These are phyloP conservation scores for Hemileccinum hortonii DNA, from an alignment of 1,284 basidiomycete species.

Conservation along the genomic window DNA sequence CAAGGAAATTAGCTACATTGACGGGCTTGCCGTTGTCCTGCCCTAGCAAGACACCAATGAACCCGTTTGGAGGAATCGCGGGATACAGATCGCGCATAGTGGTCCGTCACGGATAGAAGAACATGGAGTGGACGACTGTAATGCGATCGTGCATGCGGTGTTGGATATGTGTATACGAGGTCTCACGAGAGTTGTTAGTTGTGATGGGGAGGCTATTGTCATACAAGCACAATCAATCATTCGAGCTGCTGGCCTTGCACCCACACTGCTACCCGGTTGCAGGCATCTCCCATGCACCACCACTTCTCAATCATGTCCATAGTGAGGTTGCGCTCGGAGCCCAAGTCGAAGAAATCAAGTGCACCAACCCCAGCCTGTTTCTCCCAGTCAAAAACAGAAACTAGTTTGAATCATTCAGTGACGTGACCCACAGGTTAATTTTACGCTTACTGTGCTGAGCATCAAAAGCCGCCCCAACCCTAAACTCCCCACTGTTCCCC, in stretches of 20 bases:
- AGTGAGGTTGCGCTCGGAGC: constrained; percentile 31
- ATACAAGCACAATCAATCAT: constrained; percentile 21
- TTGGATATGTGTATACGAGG: no score
- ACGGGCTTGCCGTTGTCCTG: no score
- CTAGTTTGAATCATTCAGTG: constrained; percentile 33
- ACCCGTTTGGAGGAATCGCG: no score
- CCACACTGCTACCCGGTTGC: constrained; percentile 70
- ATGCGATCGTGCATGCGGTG: no score
- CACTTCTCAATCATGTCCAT: constrained; percentile 76
- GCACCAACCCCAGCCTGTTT: constrained; percentile 63
- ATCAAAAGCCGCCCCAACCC: constrained; percentile 74
- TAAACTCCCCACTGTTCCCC: constrained; percentile 51
- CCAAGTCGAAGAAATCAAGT: constrained; percentile 68
- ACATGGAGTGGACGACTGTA: no score
- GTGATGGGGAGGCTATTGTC: no score
- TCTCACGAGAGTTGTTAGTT: no score
- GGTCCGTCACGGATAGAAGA: no score
- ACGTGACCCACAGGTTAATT: not conserved
- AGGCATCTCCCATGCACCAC: constrained; percentile 78
- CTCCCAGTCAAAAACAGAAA: constrained; percentile 53
- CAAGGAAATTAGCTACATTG: no score
- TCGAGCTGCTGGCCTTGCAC: constrained; percentile 55
- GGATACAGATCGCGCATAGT: no score
- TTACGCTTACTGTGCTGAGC: constrained; percentile 69
- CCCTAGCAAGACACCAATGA: no score